Percentiles rank a stretch among this genome's conserved stretches.
These are phyloP conservation scores for Boechera stricta DNA, from an alignment of 345 rosid genomes.

Conservation along the genomic window DNA sequence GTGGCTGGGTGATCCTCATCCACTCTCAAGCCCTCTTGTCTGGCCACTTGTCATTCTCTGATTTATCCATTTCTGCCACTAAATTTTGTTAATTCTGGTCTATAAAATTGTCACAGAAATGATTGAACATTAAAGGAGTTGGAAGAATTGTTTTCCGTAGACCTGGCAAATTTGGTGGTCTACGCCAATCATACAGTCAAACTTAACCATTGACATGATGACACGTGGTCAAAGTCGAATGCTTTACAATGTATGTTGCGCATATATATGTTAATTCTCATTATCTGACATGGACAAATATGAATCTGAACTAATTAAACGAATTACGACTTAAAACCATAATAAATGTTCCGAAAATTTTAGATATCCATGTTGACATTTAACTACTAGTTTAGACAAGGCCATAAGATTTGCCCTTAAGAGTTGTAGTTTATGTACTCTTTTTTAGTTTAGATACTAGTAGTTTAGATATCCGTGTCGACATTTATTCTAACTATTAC, in stretches of 20 bases:
- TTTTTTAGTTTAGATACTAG: slow-evolving; percentile 4
- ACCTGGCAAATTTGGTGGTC: neutral
- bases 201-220: slow-evolving; percentile 12
- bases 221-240: neutral
- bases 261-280: neutral
- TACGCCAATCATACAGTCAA: neutral
- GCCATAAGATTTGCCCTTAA: neutral
- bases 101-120: neutral
- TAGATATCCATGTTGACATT: neutral
- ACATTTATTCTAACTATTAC: no score
- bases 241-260: neutral
- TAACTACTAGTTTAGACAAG: neutral
- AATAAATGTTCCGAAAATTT: neutral
- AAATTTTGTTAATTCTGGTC: neutral
- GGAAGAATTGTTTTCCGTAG: neutral
- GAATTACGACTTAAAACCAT: neutral
- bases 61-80: slow-evolving; percentile 37
- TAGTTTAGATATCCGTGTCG: no score
- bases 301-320: neutral
- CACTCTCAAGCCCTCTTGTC: slow-evolving; percentile 35
- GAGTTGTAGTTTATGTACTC: slow-evolving; percentile 10
- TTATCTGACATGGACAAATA: neutral
- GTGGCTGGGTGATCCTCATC: slow-evolving; percentile 39
- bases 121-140: neutral
- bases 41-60: slow-evolving; percentile 21